These are phyloP conservation scores for Aspergillus indologenus DNA, from an alignment of 495 filamentous ascomycete species.

Conservation along the genomic window DNA sequence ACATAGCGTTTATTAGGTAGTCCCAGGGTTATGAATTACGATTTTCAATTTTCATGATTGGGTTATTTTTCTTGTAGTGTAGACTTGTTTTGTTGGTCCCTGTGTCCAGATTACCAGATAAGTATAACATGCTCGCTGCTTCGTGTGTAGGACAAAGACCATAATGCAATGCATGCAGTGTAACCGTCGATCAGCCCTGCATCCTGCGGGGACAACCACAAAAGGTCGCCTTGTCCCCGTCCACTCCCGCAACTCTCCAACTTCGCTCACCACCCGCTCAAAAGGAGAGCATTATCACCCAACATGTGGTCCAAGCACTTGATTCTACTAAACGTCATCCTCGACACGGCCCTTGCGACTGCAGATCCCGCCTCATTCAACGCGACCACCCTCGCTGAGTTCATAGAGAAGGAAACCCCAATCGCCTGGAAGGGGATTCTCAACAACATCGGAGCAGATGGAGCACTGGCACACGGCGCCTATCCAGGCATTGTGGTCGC, in stretches of 20 bases:
- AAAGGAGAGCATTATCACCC: too few species aligned
- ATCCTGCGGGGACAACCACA: too few species aligned
- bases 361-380: neutral
- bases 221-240: too few species aligned
- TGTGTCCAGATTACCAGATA: too few species aligned
- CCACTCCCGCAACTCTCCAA: too few species aligned
- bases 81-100: too few species aligned
- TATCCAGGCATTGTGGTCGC: constrained; percentile 52
- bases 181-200: too few species aligned
- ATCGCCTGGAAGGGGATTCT: constrained; percentile 52
- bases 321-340: neutral
- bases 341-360: neutral
- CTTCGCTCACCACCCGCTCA: too few species aligned
- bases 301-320: neutral
- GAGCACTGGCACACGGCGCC: constrained; percentile 42
- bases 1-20: neutral
- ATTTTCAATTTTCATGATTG: too few species aligned
- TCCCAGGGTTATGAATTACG: neutral
- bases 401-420: constrained; percentile 53
- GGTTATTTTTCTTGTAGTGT: neutral
- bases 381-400: constrained; percentile 19
- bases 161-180: too few species aligned
- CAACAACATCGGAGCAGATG: constrained; percentile 57
- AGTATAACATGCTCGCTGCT: too few species aligned
- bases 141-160: too few species aligned